phyloP scores from a whole-genome alignment of 1,284 basidiomycete species.

The Peniophora sp. region DNA sequence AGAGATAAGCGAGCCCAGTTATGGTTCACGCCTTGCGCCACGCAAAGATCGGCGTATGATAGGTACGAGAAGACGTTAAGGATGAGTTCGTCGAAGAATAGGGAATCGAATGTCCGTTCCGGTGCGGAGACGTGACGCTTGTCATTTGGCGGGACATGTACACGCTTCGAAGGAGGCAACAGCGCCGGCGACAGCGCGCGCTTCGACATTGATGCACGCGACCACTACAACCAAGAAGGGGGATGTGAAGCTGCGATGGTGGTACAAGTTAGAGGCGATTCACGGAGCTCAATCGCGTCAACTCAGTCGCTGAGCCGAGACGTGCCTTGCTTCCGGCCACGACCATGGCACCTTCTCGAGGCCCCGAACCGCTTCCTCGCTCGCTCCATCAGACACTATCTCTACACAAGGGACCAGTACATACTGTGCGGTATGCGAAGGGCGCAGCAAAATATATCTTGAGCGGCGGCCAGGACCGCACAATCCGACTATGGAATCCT shows the following conservation, averaged over 20 bases:
- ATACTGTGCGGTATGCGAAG: constrained; percentile 81
- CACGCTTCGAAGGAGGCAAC: constrained; percentile 52
- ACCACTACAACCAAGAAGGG: not conserved
- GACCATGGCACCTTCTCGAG: constrained; percentile 59
- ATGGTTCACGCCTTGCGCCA: constrained; percentile 50
- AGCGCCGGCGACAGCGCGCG: constrained; percentile 39
- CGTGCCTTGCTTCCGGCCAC: not conserved
- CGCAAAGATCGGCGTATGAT: constrained; percentile 57
- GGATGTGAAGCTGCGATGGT: not conserved
- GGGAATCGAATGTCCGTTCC: constrained; percentile 38
- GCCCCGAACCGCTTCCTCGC: constrained; percentile 49
- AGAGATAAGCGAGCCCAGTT: constrained; percentile 60
- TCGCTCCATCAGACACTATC: constrained; percentile 51
- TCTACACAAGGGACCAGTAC: constrained; percentile 73
- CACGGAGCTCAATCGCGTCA: not conserved
- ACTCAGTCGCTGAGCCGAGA: not conserved
- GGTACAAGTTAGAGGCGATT: too few relatives aligned
- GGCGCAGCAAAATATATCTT: constrained; percentile 83
- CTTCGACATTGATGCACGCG: constrained; percentile 40
- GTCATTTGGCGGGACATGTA: constrained; percentile 23
- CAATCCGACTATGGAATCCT: constrained; percentile 89
- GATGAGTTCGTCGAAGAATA: constrained; percentile 68
- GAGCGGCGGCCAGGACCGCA: constrained; percentile 86
- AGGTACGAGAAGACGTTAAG: constrained; percentile 67
- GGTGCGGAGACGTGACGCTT: constrained; percentile 8